These are phyloP conservation scores for Priceomyces medius DNA, from an alignment of 805 yeast species.

Conservation along the genomic window DNA sequence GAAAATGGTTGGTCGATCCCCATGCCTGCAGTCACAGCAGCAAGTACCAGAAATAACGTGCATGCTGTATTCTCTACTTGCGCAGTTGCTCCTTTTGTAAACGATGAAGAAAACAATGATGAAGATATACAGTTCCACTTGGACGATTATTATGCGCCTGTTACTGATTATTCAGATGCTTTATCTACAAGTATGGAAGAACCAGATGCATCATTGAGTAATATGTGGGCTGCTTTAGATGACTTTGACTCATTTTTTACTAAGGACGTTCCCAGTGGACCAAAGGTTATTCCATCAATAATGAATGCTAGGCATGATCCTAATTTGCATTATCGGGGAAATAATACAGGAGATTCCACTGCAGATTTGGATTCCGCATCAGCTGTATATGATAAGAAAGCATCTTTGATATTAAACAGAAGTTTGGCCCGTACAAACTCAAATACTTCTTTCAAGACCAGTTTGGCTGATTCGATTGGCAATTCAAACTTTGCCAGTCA, in stretches of 20 bases:
- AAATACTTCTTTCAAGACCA: conserved; percentile 72
- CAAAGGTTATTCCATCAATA: conserved; percentile 28
- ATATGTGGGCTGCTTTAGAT: conserved; percentile 91
- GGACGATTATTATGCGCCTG: conserved; percentile 53
- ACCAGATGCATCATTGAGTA: conserved; percentile 73
- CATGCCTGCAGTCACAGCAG: conserved; percentile 88
- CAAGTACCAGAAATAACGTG: conserved; percentile 85
- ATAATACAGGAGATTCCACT: conserved; percentile 39
- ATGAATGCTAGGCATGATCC: conserved; percentile 65
- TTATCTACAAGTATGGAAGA: conserved; percentile 54
- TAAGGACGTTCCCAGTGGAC: conserved; percentile 30
- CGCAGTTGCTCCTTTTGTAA: conserved; percentile 37
- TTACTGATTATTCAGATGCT: conserved; percentile 41
- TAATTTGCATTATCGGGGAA: conserved; percentile 28
- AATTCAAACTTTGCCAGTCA: conserved; percentile 10
- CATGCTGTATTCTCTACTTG: conserved; percentile 95
- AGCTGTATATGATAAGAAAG: conserved; percentile 75
- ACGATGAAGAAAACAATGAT: conserved; percentile 24
- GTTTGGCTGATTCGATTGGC: conserved; percentile 64
- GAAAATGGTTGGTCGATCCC: conserved; percentile 98
- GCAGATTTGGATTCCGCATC: conserved; percentile 71
- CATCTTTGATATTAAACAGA: conserved; percentile 68
- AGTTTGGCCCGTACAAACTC: conserved; percentile 74
- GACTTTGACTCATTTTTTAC: conserved; percentile 87
- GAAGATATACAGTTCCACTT: conserved; percentile 52